A percentile compares a stretch with the other conserved stretches of the same genome.
Evolutionary conservation across 257 asterid species (phyloP).

Genomic region (Salvia splendens): DNA sequence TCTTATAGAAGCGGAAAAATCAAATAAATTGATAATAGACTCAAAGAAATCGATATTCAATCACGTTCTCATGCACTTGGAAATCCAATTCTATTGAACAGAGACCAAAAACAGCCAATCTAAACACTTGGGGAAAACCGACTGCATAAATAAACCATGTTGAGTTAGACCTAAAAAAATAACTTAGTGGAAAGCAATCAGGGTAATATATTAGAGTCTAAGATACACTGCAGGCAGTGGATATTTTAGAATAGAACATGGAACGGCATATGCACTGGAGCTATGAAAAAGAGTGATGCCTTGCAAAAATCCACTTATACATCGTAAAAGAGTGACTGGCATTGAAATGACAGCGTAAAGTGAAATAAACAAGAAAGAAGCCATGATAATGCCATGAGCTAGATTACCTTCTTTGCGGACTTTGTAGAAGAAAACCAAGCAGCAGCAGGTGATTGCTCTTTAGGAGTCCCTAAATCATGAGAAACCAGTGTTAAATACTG

Average conservation of each 20-base stretch:
- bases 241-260: not conserved
- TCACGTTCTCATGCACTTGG: not conserved
- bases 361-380: constrained; percentile 28
- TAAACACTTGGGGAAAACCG: not conserved
- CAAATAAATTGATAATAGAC: not conserved
- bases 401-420: constrained; percentile 82
- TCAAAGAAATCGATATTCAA: not conserved
- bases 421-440: constrained; percentile 87
- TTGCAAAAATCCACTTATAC: not conserved
- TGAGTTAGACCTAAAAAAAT: not conserved
- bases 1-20: not conserved
- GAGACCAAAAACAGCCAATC: constrained; percentile 1
- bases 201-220: not conserved
- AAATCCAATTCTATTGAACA: not conserved
- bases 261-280: not conserved
- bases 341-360: not conserved
- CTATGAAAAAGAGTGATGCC: not conserved
- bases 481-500: constrained; percentile 32
- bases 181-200: not conserved
- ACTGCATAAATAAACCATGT: not conserved
- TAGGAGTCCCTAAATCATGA: constrained; percentile 52
- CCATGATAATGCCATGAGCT: constrained; percentile 5
- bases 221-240: constrained; percentile 1
- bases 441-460: constrained; percentile 71
- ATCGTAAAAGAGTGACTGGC: not conserved